Conservation (phyloP, 192 early-diverging fungal genomes). For the Coemansia asiatica region DNA sequence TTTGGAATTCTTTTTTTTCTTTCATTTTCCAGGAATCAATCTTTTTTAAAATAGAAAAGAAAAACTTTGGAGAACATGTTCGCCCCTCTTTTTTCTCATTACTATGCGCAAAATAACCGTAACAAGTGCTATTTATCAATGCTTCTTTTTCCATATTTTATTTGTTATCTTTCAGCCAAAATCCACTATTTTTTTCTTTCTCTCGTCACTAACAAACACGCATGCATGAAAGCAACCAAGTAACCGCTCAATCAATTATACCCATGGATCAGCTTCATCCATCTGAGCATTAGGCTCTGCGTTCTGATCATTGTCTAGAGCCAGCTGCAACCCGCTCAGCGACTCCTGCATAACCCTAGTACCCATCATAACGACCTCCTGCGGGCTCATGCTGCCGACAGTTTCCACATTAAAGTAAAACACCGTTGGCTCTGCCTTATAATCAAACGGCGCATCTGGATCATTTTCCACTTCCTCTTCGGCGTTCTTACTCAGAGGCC, state of each 20-base stretch:
- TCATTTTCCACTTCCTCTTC: conserved; percentile 56
- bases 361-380: conserved; percentile 67
- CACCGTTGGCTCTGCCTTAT: conserved; percentile 73
- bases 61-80: conserved; percentile 3
- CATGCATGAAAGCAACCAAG: too few relatives aligned
- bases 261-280: conserved; percentile 51
- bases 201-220: neutral
- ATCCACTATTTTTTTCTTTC: neutral
- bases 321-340: conserved; percentile 68
- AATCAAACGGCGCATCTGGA: conserved; percentile 65
- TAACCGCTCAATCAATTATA: too few relatives aligned
- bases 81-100: too few relatives aligned
- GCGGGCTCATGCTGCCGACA: conserved; percentile 72
- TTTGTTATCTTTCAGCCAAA: too few relatives aligned
- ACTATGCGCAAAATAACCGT: too few relatives aligned
- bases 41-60: neutral
- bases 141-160: too few relatives aligned
- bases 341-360: conserved; percentile 74
- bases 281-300: conserved; percentile 30
- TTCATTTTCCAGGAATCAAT: neutral
- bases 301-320: conserved; percentile 56
- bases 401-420: conserved; percentile 83
- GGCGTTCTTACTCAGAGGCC: conserved; percentile 73
- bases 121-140: conserved; percentile 1
- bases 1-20: neutral